Percentiles rank a stretch among this genome's conserved stretches.
Conservation (phyloP, 1,139 yeast genomes). For the Zygosaccharomyces sapae region DNA sequence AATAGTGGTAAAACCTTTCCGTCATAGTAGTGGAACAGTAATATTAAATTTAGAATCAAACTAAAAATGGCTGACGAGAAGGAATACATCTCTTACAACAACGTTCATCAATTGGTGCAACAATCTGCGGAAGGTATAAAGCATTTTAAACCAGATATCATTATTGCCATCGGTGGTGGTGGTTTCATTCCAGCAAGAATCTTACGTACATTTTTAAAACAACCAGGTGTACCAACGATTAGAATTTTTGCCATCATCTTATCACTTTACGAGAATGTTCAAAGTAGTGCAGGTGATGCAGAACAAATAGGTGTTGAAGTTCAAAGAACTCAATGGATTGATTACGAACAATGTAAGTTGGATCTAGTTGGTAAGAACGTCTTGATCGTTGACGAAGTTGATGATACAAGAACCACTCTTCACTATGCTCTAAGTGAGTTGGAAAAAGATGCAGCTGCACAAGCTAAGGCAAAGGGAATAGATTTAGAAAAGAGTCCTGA, state of each 20-base stretch:
- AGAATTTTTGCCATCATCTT: slow-evolving; percentile 64
- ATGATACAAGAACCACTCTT: slow-evolving; percentile 62
- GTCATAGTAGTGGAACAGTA: no score
- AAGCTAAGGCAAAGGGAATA: slow-evolving; percentile 46
- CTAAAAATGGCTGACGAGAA: slow-evolving; percentile 39
- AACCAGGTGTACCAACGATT: slow-evolving; percentile 52
- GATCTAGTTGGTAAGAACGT: slow-evolving; percentile 56
- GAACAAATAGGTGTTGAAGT: slow-evolving; percentile 57
- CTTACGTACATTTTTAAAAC: slow-evolving; percentile 55
- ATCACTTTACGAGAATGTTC: slow-evolving; percentile 56
- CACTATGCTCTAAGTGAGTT: slow-evolving; percentile 59
- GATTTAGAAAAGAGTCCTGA: slow-evolving; percentile 39
- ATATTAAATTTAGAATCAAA: neutral
- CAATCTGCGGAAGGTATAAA: slow-evolving; percentile 48
- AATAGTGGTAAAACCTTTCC: neutral
- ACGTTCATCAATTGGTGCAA: slow-evolving; percentile 58
- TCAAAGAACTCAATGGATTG: slow-evolving; percentile 64
- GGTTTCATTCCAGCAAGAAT: slow-evolving; percentile 67
- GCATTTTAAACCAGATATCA: slow-evolving; percentile 50
- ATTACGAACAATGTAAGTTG: slow-evolving; percentile 50
- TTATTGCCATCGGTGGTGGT: slow-evolving; percentile 67
- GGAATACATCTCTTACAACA: slow-evolving; percentile 57
- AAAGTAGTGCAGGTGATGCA: slow-evolving; percentile 41
- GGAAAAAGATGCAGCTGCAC: slow-evolving; percentile 51
- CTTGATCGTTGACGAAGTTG: slow-evolving; percentile 63